Base-by-base conservation (phyloP, 1,284 basidiomycete species). In the Trichosporon sp. region DNA sequence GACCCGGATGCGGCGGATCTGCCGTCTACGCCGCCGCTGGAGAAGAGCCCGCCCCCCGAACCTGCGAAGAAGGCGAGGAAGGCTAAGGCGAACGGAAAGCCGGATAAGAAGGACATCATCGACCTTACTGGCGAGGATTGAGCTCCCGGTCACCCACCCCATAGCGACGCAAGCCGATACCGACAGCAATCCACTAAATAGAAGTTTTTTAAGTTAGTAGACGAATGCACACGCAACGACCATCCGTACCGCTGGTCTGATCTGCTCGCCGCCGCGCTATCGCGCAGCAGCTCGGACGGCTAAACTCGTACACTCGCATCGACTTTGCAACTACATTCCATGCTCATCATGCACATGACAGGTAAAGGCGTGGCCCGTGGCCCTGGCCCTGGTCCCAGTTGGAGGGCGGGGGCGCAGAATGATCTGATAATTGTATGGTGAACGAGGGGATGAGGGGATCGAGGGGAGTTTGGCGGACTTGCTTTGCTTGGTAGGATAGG, bases 1-100 rank as follows among this genome's bases (percentile, higher is more conserved):
- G 51, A 54, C 31, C 80, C 81, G 65, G 73, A 79, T 48, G 81
- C 80, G 68, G 82, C 80, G 7, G 78, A 81, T 14, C 8, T 31
- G 16, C 56, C 31, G 31, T 4, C 14, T 6, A 63, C 59, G 32
- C 59, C 38, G 38, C 59, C 21, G 32, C 12, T 31, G 26, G 12
- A 31, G 32, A 19, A 11, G 32, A 35, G 32, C 16, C 59, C 31
- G 31, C 10, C 56, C 12, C 32, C 31, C 16, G 16, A 26, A 26
- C 26, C 26, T 4, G 51, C 19, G 19, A 54, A 26, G 51, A 10
- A 10, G 51, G 6, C 5, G 8, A 54, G 16, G 51, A 21, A 19
- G 26, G 26, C 26, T 26, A 26, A 26, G 51, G 16, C 6, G 19
- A 10, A 12, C 4, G 21, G 8, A 16, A 26, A 16, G 37, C 64